Base-by-base conservation (phyloP, 2,329 filamentous ascomycete species). In the Talaromyces verruculosus region DNA sequence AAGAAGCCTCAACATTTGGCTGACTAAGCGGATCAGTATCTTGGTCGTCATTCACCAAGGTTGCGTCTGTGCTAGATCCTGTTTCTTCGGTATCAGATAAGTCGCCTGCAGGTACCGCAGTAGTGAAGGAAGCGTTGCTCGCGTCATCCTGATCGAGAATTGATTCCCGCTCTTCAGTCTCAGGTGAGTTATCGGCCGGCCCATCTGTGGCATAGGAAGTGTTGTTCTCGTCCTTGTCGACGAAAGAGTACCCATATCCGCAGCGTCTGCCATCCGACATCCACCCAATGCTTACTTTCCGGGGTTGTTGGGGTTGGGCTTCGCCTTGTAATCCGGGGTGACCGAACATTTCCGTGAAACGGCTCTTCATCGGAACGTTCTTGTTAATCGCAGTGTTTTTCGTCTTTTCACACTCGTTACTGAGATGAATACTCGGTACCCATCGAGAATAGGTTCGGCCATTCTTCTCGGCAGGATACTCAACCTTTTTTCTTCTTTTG, bases 251-350 rank as follows among this genome's bases (percentile, higher is more conserved):
- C 2, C 78, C 78, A 68, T 80, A 80, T 1, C 78, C 78, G 51
- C 75, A 68, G 22, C 78, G 74, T 65, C 74, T 75, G 3, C 78
- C 78, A 25, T 73, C 77, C 10, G 78, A 77, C 73, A 80, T 74
- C 79, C 79, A 81, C 25, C 77, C 79, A 35, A 78, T 68, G 59
- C 79, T 81, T 53, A 78, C 71, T 68, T 72, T 77, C 17, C 76
- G 75, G 57, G 72, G 67, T n/a, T 61, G 25, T 35, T 61, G 17
- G n/a, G 43, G 19, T 37, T 33, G 39, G 0, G 39, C 22, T 22
- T 39, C 25, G 33, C n/a, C 53, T 60, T 60, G 35, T 19, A 61
- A 37, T 22, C 47, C 55, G 19, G 17, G 41, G 55, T 63, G 60
- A 49, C 74, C 71, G 57, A 76, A 74, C 39, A 76, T 70, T 60